A percentile compares a stretch with the other conserved stretches of the same genome.
These are phyloP conservation scores for Barnettozyma wickerhamii DNA, from an alignment of 805 yeast species.

Conservation along the genomic window DNA sequence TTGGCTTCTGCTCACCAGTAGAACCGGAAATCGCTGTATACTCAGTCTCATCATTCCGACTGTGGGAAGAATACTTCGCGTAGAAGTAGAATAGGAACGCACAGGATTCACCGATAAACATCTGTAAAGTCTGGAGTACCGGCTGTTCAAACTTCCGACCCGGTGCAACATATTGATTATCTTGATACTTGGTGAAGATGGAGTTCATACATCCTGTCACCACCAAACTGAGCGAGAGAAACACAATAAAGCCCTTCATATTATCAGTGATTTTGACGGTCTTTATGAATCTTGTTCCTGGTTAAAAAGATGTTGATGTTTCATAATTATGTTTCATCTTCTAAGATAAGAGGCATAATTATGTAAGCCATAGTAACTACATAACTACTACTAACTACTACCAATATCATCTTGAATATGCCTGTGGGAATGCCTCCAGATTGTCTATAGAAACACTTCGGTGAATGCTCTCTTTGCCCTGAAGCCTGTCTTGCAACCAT, in stretches of 20 bases:
- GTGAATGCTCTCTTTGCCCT: constrained; percentile 46
- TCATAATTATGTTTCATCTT: neutral
- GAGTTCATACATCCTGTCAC: constrained; percentile 72
- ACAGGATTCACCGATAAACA: constrained; percentile 70
- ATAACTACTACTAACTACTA: no score
- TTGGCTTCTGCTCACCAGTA: constrained; percentile 12
- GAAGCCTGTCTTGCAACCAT: constrained; percentile 41
- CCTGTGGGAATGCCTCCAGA: no score
- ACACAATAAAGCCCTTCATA: constrained; percentile 14
- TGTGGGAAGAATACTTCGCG: constrained; percentile 13
- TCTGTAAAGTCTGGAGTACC: constrained; percentile 71
- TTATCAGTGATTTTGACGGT: neutral
- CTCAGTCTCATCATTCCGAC: constrained; percentile 1
- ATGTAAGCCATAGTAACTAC: no score
- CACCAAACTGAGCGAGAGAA: constrained; percentile 45
- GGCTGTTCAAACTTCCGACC: constrained; percentile 67
- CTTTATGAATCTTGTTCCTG: neutral
- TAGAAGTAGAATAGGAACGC: constrained; percentile 41
- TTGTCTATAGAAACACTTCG: constrained; percentile 42
- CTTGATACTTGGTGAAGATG: constrained; percentile 69
- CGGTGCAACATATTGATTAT: constrained; percentile 59
- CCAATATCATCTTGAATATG: no score
- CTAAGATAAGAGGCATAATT: no score
- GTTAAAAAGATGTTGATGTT: neutral
- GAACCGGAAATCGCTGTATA: neutral